Conservation (phyloP, 352 stramenopile species). For the Phytopythium aichiense region DNA sequence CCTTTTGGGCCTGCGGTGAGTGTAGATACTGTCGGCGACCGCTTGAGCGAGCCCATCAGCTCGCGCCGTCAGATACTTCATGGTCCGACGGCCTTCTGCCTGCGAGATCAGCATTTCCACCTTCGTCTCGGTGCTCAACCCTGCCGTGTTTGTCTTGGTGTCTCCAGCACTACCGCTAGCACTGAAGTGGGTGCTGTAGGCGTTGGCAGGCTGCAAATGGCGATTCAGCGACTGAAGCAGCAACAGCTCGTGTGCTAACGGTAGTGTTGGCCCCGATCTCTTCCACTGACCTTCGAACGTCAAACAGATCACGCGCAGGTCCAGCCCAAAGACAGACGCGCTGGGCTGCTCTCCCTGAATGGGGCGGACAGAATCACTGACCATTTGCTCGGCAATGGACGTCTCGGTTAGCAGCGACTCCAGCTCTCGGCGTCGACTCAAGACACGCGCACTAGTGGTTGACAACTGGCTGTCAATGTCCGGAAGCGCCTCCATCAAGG, state of each 20-base stretch:
- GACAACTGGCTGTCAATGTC: not conserved
- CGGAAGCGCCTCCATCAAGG: slow-evolving; percentile 9
- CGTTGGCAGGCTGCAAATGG: slow-evolving; percentile 26
- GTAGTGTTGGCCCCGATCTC: slow-evolving; percentile 19
- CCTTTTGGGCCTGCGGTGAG: slow-evolving; percentile 8
- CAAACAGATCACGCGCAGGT: slow-evolving; percentile 43
- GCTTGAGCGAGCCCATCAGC: slow-evolving; percentile 18
- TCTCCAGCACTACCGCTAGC: not conserved
- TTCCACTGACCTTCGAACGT: slow-evolving; percentile 49
- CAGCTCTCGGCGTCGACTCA: slow-evolving; percentile 15
- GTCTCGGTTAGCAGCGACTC: slow-evolving; percentile 29
- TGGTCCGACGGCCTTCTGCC: slow-evolving; percentile 38
- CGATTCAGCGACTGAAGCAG: slow-evolving; percentile 40
- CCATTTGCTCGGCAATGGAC: slow-evolving; percentile 29
- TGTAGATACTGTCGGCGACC: slow-evolving; percentile 27
- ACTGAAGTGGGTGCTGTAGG: not conserved
- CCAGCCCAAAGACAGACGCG: slow-evolving; percentile 47
- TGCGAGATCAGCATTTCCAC: slow-evolving; percentile 19
- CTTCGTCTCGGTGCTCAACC: not conserved
- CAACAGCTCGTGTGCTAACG: slow-evolving; percentile 40
- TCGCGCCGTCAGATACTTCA: slow-evolving; percentile 48
- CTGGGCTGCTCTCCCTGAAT: slow-evolving; percentile 23
- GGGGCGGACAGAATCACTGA: slow-evolving; percentile 25
- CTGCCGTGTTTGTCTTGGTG: not conserved
- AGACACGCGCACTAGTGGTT: not conserved